A percentile compares a stretch with the other conserved stretches of the same genome.
Conservation (phyloP, 2,329 filamentous ascomycete species). For the Cladophialophora exuberans region DNA sequence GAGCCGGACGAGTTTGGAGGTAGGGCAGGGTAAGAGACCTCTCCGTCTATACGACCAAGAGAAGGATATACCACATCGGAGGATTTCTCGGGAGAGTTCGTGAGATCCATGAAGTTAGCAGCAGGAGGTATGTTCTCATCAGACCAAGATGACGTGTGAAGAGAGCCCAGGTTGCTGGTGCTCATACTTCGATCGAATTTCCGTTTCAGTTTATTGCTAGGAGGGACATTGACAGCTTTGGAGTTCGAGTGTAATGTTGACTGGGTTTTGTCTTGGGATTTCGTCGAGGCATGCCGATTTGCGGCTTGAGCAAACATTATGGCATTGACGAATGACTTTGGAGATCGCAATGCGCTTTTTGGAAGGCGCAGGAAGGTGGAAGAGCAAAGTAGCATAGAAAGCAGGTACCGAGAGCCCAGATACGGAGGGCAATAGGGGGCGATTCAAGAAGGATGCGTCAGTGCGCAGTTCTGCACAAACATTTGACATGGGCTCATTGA, state of each 20-base stretch:
- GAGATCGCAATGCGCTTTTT: slow-evolving; percentile 26
- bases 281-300: slow-evolving; percentile 25
- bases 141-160: slow-evolving; percentile 62
- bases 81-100: slow-evolving; percentile 60
- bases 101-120: slow-evolving; percentile 72
- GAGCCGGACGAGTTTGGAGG: slow-evolving; percentile 32
- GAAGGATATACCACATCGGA: slow-evolving; percentile 33
- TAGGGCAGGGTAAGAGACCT: slow-evolving; percentile 42
- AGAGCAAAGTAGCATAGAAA: slow-evolving; percentile 23
- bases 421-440: too few species aligned
- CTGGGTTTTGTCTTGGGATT: slow-evolving; percentile 23
- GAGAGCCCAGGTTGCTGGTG: slow-evolving; percentile 40
- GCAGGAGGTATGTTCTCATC: slow-evolving; percentile 87
- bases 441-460: not conserved
- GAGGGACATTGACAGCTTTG: slow-evolving; percentile 21
- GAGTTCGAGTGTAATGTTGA: slow-evolving; percentile 23
- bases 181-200: slow-evolving; percentile 34
- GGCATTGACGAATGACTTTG: slow-evolving; percentile 26
- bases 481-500: not conserved
- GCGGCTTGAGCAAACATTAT: slow-evolving; percentile 29
- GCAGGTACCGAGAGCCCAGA: not conserved
- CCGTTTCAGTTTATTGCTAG: slow-evolving; percentile 20
- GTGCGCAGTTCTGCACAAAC: not conserved
- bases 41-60: slow-evolving; percentile 18
- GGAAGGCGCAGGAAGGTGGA: slow-evolving; percentile 21